phyloP scores from a whole-genome alignment of 2,329 filamentous ascomycete genomes.

The Penicillium sp. region DNA sequence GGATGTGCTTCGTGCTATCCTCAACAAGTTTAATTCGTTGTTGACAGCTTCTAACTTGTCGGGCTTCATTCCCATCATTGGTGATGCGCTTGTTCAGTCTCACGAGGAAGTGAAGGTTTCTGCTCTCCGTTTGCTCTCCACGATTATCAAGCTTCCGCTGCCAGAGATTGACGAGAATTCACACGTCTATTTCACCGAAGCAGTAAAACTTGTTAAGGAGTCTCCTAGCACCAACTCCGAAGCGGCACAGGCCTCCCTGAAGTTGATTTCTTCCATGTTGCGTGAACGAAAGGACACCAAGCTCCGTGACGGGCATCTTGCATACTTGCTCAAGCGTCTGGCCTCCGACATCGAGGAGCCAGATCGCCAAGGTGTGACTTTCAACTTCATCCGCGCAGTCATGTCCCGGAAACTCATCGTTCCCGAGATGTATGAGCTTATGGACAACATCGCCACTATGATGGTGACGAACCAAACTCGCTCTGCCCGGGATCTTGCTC shows the following conservation, averaged over 20 bases:
- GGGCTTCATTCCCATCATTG: slow-evolving; percentile 80
- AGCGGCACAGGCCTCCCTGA: slow-evolving; percentile 75
- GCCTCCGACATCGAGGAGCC: slow-evolving; percentile 87
- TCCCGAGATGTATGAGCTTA: slow-evolving; percentile 76
- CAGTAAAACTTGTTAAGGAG: slow-evolving; percentile 68
- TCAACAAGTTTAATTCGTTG: slow-evolving; percentile 75
- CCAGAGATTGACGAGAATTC: slow-evolving; percentile 59
- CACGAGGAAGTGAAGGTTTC: slow-evolving; percentile 91
- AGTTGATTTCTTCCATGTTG: slow-evolving; percentile 75
- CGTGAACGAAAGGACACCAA: slow-evolving; percentile 67
- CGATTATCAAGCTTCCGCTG: slow-evolving; percentile 76
- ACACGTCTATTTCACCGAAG: slow-evolving; percentile 74
- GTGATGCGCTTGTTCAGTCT: slow-evolving; percentile 71
- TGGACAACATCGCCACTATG: slow-evolving; percentile 78
- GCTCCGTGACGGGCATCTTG: slow-evolving; percentile 72
- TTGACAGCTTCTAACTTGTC: slow-evolving; percentile 69
- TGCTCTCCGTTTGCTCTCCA: slow-evolving; percentile 72
- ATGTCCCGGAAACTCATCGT: slow-evolving; percentile 78
- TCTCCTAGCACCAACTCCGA: slow-evolving; percentile 73
- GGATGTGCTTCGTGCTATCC: slow-evolving; percentile 73
- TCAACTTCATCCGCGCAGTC: slow-evolving; percentile 84
- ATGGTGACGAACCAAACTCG: slow-evolving; percentile 96
- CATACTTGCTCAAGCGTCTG: slow-evolving; percentile 70
- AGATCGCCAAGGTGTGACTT: slow-evolving; percentile 81
- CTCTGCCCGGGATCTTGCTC: slow-evolving; percentile 74